Percentiles rank a stretch among this genome's conserved stretches.
Conservation (phyloP, 2,329 filamentous ascomycete genomes). For the Zarea fungicola region DNA sequence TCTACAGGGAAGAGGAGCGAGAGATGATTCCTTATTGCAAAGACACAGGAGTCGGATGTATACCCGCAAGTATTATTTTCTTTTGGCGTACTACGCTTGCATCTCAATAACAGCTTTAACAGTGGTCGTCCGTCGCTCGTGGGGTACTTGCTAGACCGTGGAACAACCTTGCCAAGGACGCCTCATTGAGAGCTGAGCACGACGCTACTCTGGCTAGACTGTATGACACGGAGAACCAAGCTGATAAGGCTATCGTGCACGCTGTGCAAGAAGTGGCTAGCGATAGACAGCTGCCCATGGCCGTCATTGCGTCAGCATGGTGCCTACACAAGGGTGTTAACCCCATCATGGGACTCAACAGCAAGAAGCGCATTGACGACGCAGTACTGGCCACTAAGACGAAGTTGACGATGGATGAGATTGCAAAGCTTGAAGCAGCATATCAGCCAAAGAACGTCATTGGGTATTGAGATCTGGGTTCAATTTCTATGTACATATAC, state of each 20-base stretch:
- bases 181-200: too few species aligned
- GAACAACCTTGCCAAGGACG: too few species aligned
- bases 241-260: background rate
- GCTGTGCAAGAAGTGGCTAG: background rate
- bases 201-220: too few species aligned
- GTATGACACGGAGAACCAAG: background rate
- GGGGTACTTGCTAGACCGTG: too few species aligned
- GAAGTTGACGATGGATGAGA: slow-evolving; percentile 52
- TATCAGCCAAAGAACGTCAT: background rate
- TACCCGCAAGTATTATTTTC: background rate
- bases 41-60: background rate
- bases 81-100: background rate
- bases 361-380: slow-evolving; percentile 54
- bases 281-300: background rate
- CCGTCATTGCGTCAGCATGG: background rate
- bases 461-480: too few species aligned
- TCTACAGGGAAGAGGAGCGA: slow-evolving; percentile 54
- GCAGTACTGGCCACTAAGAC: slow-evolving; percentile 44
- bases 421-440: slow-evolving; percentile 19
- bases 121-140: too few species aligned
- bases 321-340: background rate
- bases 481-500: too few species aligned
- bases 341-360: slow-evolving; percentile 55
- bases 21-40: slow-evolving; percentile 34
- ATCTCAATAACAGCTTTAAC: background rate